Conservation (phyloP, 371 early-diverging fungal genomes). For the Mortierella sp. region DNA sequence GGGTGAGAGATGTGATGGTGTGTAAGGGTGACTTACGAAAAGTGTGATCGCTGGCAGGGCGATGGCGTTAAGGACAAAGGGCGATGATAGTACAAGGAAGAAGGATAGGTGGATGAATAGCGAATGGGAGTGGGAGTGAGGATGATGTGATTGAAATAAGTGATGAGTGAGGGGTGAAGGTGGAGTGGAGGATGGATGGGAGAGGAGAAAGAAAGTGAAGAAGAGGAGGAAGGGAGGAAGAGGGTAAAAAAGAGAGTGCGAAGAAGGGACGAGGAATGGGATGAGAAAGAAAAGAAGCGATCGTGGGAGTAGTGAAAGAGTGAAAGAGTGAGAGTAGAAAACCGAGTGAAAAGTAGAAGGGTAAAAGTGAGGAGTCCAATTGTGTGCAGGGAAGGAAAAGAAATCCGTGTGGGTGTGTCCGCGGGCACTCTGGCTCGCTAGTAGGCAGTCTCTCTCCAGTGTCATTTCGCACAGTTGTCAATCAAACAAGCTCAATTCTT, state of each 20-base stretch:
- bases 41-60: not conserved
- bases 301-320: constrained; percentile 8
- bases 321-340: not conserved
- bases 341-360: not conserved
- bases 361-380: not conserved
- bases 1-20: not conserved
- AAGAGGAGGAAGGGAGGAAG: not conserved
- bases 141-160: not conserved
- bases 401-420: too few relatives aligned
- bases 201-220: not conserved
- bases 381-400: too few relatives aligned
- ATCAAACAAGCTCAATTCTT: too few relatives aligned
- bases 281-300: not conserved
- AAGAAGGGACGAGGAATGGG: not conserved
- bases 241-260: not conserved
- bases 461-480: too few relatives aligned
- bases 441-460: too few relatives aligned
- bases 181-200: not conserved
- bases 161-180: not conserved
- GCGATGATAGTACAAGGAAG: not conserved
- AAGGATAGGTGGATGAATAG: constrained; percentile 8
- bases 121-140: not conserved
- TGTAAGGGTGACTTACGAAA: not conserved
- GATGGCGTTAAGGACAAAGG: not conserved
- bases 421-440: too few relatives aligned